Conservation (phyloP, 1,284 basidiomycete species). For the Malassezia brasiliensis region DNA sequence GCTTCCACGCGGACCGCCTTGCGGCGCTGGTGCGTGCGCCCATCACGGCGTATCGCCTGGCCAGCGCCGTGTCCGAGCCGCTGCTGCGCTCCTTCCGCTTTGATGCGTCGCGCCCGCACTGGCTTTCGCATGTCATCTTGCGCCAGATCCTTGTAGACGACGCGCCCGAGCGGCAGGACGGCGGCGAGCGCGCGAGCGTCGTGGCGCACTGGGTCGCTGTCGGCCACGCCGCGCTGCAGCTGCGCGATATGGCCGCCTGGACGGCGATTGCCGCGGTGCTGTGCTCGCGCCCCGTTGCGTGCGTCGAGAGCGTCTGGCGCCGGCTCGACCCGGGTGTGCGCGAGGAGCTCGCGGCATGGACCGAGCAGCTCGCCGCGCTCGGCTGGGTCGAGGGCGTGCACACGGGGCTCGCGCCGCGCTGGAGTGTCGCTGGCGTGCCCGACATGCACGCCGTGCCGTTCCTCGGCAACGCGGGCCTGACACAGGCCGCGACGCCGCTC, state of each 20-base stretch:
- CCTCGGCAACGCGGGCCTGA: slow-evolving; percentile 25
- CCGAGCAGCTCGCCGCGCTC: slow-evolving; percentile 27
- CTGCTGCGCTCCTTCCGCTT: slow-evolving; percentile 29
- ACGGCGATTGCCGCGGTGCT: slow-evolving; percentile 35
- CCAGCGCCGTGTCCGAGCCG: slow-evolving; percentile 13
- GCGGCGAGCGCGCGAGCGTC: slow-evolving; percentile 28
- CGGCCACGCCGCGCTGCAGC: slow-evolving; percentile 26
- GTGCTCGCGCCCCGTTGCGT: slow-evolving; percentile 41
- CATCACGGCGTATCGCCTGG: slow-evolving; percentile 14
- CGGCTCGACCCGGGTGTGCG: slow-evolving; percentile 32
- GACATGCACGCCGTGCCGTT: slow-evolving; percentile 20
- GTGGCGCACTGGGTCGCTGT: slow-evolving; percentile 44
- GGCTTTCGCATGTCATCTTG: slow-evolving; percentile 33
- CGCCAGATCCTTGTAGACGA: slow-evolving; percentile 31
- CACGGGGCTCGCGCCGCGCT: slow-evolving; percentile 19
- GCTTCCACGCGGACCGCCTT: slow-evolving; percentile 32
- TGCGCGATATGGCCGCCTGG: slow-evolving; percentile 39
- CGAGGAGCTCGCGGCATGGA: slow-evolving; percentile 31
- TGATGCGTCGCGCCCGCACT: slow-evolving; percentile 35
- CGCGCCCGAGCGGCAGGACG: slow-evolving; percentile 11
- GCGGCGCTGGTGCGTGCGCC: slow-evolving; percentile 15
- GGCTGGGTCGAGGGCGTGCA: slow-evolving; percentile 38
- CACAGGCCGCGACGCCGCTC: slow-evolving; percentile 2
- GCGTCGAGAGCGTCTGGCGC: slow-evolving; percentile 40
- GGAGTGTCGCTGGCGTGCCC: not conserved